A percentile compares a stretch with the other conserved stretches of the same genome.
Evolutionary conservation across 352 stramenopile species (phyloP).

Genomic region (Thraustochytrium sp.): DNA sequence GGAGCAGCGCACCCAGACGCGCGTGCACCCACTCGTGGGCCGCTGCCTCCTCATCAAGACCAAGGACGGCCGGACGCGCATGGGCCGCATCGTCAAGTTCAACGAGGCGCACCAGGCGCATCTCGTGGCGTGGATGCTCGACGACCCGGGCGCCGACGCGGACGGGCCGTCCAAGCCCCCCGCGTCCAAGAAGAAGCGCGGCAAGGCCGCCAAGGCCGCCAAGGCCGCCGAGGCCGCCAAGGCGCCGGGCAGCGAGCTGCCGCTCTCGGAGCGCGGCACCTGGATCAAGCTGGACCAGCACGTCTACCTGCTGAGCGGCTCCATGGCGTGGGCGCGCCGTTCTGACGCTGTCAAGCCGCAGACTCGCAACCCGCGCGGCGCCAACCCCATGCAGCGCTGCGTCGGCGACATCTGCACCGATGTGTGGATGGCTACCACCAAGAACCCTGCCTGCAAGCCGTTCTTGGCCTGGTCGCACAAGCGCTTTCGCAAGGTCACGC

Average conservation of each 20-base stretch:
- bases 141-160: not conserved
- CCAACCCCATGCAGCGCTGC: not conserved
- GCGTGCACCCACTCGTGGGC: not conserved
- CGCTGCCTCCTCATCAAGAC: not conserved
- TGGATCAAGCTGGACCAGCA: not conserved
- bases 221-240: not conserved
- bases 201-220: not conserved
- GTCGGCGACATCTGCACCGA: not conserved
- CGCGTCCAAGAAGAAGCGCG: too few relatives aligned
- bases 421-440: not conserved
- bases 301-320: not conserved
- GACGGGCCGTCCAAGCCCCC: too few relatives aligned
- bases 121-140: not conserved
- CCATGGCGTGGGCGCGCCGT: not conserved
- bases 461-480: not conserved
- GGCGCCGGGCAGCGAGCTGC: not conserved
- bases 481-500: not conserved
- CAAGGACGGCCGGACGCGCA: not conserved
- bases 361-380: not conserved
- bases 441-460: not conserved
- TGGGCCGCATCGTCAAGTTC: constrained; percentile 7
- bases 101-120: constrained; percentile 11
- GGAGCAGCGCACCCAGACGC: not conserved
- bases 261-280: not conserved
- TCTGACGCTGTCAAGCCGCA: not conserved